Evolutionary conservation across 192 early-diverging fungal species (phyloP).

Genomic region (Allomyces javanicus): DNA sequence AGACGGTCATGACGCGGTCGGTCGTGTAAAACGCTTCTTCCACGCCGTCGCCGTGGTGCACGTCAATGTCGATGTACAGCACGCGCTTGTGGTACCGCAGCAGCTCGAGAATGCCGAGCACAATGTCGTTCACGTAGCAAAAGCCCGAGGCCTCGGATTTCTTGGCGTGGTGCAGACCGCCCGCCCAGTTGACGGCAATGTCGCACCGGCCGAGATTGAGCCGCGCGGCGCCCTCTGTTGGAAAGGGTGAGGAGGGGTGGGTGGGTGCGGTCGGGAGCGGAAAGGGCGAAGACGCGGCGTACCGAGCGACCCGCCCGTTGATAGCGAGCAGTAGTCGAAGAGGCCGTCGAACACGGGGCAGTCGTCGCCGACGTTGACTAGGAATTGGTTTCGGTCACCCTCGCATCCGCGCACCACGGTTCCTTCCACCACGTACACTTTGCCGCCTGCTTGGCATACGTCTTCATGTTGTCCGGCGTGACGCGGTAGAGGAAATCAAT

Average conservation of each 20-base stretch:
- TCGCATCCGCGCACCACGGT: too few species aligned
- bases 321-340: slow-evolving; percentile 83
- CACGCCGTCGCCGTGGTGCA: slow-evolving; percentile 97
- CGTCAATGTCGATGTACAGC: slow-evolving; percentile 90
- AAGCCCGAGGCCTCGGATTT: slow-evolving; percentile 79
- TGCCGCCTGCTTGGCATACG: slow-evolving; percentile 30
- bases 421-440: slow-evolving; percentile 8
- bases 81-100: slow-evolving; percentile 55
- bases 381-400: neutral
- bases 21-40: slow-evolving; percentile 88
- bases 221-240: slow-evolving; percentile 58
- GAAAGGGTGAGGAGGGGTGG: neutral
- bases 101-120: slow-evolving; percentile 75
- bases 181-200: slow-evolving; percentile 95
- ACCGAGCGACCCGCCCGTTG: slow-evolving; percentile 78
- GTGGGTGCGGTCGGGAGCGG: neutral
- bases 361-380: slow-evolving; percentile 84
- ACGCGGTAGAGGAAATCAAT: slow-evolving; percentile 84
- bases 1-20: slow-evolving; percentile 85
- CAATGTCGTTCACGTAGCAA: slow-evolving; percentile 97
- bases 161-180: slow-evolving; percentile 87
- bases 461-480: slow-evolving; percentile 43
- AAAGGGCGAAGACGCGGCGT: too few species aligned
- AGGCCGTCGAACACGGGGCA: slow-evolving; percentile 95
- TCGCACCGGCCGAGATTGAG: slow-evolving; percentile 60